These are phyloP conservation scores for Xylariaceae sp. DNA, from an alignment of 2,329 filamentous ascomycete species.

Conservation along the genomic window DNA sequence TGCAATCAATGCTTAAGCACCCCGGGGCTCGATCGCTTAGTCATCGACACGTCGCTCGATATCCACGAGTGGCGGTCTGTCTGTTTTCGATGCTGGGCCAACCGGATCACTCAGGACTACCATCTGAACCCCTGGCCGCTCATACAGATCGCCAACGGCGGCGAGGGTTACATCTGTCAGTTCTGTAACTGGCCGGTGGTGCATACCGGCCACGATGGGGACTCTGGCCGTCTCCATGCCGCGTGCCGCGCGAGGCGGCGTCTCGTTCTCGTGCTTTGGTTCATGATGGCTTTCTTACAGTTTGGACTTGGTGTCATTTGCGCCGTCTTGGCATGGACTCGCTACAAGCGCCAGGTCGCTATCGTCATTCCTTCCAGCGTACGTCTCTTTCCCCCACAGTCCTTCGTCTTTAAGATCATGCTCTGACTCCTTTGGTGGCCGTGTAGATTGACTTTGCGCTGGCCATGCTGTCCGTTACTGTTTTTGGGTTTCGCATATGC, in stretches of 20 bases:
- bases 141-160: conserved; percentile 25
- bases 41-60: conserved; percentile 21
- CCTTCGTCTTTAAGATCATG: no score
- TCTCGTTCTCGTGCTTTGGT: conserved; percentile 23
- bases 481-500: conserved; percentile 25
- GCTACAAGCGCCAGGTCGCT: conserved; percentile 20
- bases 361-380: conserved; percentile 28
- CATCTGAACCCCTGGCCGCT: conserved; percentile 28
- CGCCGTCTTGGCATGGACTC: conserved; percentile 26
- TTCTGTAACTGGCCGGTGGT: conserved; percentile 30
- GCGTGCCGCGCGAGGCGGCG: conserved; percentile 23
- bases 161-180: conserved; percentile 28
- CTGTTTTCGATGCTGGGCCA: conserved; percentile 29
- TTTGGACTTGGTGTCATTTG: conserved; percentile 28
- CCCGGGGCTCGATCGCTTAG: conserved; percentile 25
- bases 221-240: conserved; percentile 23
- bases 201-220: conserved; percentile 17
- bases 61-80: conserved; percentile 24
- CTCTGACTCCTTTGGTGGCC: conserved; percentile 10
- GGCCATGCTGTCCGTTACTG: conserved; percentile 23
- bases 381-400: no score
- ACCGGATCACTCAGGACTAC: conserved; percentile 22
- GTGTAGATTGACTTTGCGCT: conserved; percentile 28
- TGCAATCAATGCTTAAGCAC: conserved; percentile 26
- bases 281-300: conserved; percentile 29